Conservation (phyloP, 305 asterid genomes). For the Coffea humblotiana region DNA sequence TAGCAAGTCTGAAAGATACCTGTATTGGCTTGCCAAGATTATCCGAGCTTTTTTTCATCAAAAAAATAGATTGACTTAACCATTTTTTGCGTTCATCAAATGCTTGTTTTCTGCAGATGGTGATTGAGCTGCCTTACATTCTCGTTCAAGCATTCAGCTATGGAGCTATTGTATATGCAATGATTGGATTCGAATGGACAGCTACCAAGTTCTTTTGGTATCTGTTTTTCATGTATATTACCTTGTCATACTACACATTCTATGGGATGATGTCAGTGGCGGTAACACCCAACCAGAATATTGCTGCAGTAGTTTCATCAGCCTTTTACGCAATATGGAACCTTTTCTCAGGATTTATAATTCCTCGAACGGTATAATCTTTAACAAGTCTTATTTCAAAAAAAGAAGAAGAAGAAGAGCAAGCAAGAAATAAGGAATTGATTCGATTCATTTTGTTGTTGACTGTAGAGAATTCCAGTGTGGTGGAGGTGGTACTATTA, state of each 20-base stretch:
- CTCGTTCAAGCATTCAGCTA: not conserved
- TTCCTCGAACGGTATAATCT: constrained; percentile 21
- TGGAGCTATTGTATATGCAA: not conserved
- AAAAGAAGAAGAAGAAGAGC: too few species aligned
- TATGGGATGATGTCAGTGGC: constrained; percentile 15
- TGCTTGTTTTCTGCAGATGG: not conserved
- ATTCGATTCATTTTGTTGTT: not conserved
- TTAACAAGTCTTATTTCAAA: not conserved
- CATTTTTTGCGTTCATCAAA: too few species aligned
- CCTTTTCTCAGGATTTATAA: constrained; percentile 24
- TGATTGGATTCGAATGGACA: constrained; percentile 6
- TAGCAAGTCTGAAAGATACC: not conserved
- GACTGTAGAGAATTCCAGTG: constrained; percentile 27
- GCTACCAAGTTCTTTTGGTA: constrained; percentile 12
- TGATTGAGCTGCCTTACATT: not conserved
- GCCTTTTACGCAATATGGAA: constrained; percentile 24
- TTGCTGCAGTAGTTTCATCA: constrained; percentile 21
- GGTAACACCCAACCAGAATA: constrained; percentile 6
- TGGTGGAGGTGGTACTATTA: constrained; percentile 42
- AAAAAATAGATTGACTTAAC: too few species aligned
- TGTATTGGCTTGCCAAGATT: too few species aligned
- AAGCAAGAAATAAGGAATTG: too few species aligned
- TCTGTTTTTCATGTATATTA: constrained; percentile 8
- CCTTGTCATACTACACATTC: constrained; percentile 9
- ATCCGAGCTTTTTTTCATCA: too few species aligned